Base-by-base conservation (phyloP, 495 filamentous ascomycete genomes). In the Aspergillus homomorphus region DNA sequence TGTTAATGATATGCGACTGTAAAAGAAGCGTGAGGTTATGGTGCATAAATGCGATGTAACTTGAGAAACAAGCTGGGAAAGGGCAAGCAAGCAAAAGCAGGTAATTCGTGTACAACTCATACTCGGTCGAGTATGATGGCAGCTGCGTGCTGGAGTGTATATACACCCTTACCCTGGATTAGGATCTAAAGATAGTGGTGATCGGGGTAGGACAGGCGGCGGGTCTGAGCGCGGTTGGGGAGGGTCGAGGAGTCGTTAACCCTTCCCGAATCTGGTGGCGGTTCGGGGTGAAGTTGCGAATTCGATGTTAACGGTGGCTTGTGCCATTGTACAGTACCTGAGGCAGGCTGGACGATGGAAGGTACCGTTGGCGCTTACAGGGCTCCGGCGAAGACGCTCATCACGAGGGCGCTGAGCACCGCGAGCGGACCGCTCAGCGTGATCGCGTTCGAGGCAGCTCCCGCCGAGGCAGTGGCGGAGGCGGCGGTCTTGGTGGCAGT, bases 371-470 rank as follows among this genome's bases (percentile, higher is more conserved):
- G 42, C 53, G n/a, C 14, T 62, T 61, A 66, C 54, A 66, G 30
- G 15, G 54, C 22, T 16, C 61, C 45, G 18, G 60, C 61, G 18
- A 63, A 61, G 10, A 61, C 44, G 49, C 57, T 48, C 58, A 63
- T 33, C 54, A 63, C 24, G 58, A 63, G 50, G 7, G 57, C 56
- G 38, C 63, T 60, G 30, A 52, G 45, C 16, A 56, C 53, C 23
- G 60, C 70, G 16, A 51, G n/a, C 23, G 48, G 23, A n/a, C 48
- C 48, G 23, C 23, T 28, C 4, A 51, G 4, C 30, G 52, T 63
- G 80, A 21, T 80, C 3, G 38, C 41, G n/a, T 57, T 33, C 18
- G 58, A 46, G 41, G 62, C 45, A 26, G 65, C 45, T n/a, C 51
- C 57, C 53, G 23, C 52, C n/a, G 59, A 56, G 38, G 43, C 24